Percentiles rank a stretch among this genome's conserved stretches.
These are phyloP conservation scores for Botrytis porri DNA, from an alignment of 2,329 filamentous ascomycete genomes.

Conservation along the genomic window DNA sequence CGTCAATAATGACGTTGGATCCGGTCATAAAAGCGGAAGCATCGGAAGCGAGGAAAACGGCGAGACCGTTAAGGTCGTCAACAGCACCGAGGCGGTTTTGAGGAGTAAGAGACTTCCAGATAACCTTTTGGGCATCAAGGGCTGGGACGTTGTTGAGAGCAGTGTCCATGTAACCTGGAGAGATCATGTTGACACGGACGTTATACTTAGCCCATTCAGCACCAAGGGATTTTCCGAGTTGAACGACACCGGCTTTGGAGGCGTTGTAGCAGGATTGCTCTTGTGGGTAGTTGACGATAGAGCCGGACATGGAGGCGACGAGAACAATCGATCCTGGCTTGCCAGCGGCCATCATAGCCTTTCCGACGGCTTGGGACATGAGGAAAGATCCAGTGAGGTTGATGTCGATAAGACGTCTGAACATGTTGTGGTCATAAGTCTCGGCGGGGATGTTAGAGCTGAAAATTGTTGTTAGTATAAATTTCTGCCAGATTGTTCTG, in stretches of 20 bases:
- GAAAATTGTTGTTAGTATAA: neutral
- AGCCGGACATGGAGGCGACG: constrained; percentile 77
- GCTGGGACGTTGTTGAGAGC: constrained; percentile 74
- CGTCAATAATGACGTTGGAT: constrained; percentile 51
- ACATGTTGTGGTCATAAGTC: constrained; percentile 72
- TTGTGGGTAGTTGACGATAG: constrained; percentile 83
- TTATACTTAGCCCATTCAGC: constrained; percentile 80
- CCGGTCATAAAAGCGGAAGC: constrained; percentile 76
- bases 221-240: constrained; percentile 75
- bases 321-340: constrained; percentile 73
- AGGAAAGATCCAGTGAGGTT: constrained; percentile 79
- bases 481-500: neutral
- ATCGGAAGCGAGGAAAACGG: constrained; percentile 72
- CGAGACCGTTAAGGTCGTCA: constrained; percentile 74
- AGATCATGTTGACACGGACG: constrained; percentile 82
- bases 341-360: constrained; percentile 68
- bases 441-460: constrained; percentile 79
- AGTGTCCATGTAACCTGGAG: constrained; percentile 81
- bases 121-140: constrained; percentile 77
- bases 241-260: constrained; percentile 76
- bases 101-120: constrained; percentile 72
- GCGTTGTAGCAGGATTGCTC: constrained; percentile 82
- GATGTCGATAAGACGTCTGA: constrained; percentile 76
- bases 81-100: constrained; percentile 70
- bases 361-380: constrained; percentile 69